Evolutionary conservation across 2,329 filamentous ascomycete species (phyloP).

Genomic region (Simplicillium sp.): DNA sequence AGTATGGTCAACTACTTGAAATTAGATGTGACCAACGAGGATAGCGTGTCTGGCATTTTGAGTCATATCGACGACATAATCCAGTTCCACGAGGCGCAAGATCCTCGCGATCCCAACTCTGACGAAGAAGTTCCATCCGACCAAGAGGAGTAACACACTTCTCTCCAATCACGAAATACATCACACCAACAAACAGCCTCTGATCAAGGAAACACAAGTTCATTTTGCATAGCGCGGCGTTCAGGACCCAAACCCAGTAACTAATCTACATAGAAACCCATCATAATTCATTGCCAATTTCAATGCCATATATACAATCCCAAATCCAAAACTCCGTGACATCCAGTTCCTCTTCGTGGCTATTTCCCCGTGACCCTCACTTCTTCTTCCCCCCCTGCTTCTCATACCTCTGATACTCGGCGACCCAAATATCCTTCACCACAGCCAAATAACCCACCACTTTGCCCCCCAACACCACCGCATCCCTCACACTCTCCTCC

Average conservation of each 20-base stretch:
- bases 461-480: slow-evolving; percentile 30
- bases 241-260: not conserved
- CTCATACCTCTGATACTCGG: slow-evolving; percentile 49
- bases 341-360: no score
- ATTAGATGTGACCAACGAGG: slow-evolving; percentile 82
- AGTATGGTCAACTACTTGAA: slow-evolving; percentile 96
- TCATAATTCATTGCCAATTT: not conserved
- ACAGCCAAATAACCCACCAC: slow-evolving; percentile 36
- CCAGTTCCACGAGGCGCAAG: slow-evolving; percentile 87
- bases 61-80: slow-evolving; percentile 94
- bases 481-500: slow-evolving; percentile 54
- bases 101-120: slow-evolving; percentile 73
- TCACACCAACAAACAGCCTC: slow-evolving; percentile 1
- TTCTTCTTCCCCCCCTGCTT: slow-evolving; percentile 25
- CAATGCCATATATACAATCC: no score
- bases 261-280: not conserved
- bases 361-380: slow-evolving; percentile 3
- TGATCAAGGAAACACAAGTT: no score
- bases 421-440: slow-evolving; percentile 44
- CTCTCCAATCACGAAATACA: not conserved
- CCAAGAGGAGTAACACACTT: slow-evolving; percentile 17
- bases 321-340: no score
- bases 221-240: no score
- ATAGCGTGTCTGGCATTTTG: slow-evolving; percentile 74
- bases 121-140: slow-evolving; percentile 34